Evolutionary conservation across 805 yeast genomes (phyloP).

Genomic region (Starmera amethionina): DNA sequence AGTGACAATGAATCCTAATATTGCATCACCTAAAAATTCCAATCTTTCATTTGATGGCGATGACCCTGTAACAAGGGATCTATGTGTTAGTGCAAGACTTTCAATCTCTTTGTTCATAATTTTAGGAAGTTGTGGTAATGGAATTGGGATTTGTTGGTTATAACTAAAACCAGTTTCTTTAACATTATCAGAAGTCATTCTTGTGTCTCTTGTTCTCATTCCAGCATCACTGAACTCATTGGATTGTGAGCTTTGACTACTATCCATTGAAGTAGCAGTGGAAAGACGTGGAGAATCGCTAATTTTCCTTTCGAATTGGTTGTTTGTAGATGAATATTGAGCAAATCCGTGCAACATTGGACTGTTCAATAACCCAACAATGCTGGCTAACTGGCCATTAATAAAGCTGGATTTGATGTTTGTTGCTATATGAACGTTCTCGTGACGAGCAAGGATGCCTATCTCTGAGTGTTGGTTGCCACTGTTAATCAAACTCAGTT

Average conservation of each 20-base stretch:
- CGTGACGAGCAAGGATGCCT: background rate
- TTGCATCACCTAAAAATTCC: conserved; percentile 80
- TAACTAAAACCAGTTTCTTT: background rate
- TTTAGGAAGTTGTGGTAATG: background rate
- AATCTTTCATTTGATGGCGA: conserved; percentile 51
- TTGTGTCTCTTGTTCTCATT: background rate
- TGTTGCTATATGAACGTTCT: background rate
- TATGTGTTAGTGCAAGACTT: conserved; percentile 67
- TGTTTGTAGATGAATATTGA: background rate
- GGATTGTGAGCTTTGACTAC: background rate
- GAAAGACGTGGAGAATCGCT: too few relatives aligned
- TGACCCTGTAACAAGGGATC: conserved; percentile 41
- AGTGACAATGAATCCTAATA: conserved; percentile 57
- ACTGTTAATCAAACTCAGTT: background rate
- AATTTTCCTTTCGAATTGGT: background rate
- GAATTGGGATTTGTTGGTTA: background rate
- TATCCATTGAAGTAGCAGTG: too few relatives aligned
- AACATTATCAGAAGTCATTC: background rate
- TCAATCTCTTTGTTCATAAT: conserved; percentile 36
- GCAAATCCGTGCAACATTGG: background rate
- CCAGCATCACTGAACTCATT: background rate
- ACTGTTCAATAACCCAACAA: background rate
- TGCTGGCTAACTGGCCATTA: background rate
- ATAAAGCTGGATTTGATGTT: background rate
- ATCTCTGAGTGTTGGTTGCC: background rate